phyloP scores from a whole-genome alignment of 202 grass and related monocot species.

The Zoysia matrella region DNA sequence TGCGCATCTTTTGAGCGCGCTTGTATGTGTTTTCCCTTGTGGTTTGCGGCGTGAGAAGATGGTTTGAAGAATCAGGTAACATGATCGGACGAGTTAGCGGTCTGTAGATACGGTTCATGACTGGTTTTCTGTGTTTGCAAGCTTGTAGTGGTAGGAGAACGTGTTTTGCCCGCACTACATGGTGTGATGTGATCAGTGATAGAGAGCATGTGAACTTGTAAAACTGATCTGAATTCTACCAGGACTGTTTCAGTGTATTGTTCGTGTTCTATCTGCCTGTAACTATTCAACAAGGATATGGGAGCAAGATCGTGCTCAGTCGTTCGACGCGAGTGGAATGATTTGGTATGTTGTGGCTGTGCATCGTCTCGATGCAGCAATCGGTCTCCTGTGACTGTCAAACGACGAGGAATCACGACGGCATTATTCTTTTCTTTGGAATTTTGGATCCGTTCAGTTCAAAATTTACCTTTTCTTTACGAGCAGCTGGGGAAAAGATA shows the following conservation, averaged over 20 bases:
- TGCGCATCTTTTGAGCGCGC: slow-evolving; percentile 20
- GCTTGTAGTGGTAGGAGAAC: not conserved
- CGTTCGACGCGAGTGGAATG: no score
- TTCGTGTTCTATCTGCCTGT: not conserved
- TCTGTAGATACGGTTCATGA: slow-evolving; percentile 39
- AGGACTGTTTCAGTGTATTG: not conserved
- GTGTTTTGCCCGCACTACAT: not conserved
- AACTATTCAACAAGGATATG: not conserved
- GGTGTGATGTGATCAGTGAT: slow-evolving; percentile 4
- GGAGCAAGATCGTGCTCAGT: no score
- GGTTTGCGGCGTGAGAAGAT: slow-evolving; percentile 1
- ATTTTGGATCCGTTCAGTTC: no score
- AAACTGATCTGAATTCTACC: not conserved
- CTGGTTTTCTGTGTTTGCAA: not conserved
- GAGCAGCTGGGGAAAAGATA: no score
- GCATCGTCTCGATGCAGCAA: no score
- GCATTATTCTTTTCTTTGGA: no score
- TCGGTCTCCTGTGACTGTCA: no score
- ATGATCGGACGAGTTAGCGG: slow-evolving; percentile 18
- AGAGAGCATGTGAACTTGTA: not conserved
- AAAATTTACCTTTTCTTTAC: no score
- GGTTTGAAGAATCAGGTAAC: not conserved
- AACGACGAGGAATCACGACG: no score
- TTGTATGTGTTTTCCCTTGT: slow-evolving; percentile 22
- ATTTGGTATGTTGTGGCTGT: no score